Percentiles rank a stretch among this genome's conserved stretches.
phyloP scores from a whole-genome alignment of 768 basidiomycete genomes.

The Cubamyces sp. region DNA sequence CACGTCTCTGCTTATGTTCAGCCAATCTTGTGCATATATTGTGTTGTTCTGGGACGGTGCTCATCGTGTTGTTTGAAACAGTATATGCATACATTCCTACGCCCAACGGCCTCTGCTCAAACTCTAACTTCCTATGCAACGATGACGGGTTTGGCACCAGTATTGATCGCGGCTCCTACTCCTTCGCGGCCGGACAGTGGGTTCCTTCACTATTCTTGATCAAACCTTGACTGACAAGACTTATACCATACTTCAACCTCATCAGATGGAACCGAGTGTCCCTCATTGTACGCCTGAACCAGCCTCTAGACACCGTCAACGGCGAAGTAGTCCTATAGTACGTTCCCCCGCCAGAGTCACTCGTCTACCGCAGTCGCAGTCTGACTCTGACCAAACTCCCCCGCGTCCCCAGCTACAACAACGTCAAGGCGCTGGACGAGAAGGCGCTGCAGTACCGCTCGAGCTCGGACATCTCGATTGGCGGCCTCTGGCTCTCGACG shows the following conservation, averaged over 20 bases:
- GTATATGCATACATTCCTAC: slow-evolving; percentile 83
- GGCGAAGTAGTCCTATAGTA: slow-evolving; percentile 74
- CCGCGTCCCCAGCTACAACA: slow-evolving; percentile 59
- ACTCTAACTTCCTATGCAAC: slow-evolving; percentile 64
- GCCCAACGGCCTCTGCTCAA: slow-evolving; percentile 60
- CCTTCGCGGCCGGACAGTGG: slow-evolving; percentile 64
- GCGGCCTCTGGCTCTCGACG: slow-evolving; percentile 82
- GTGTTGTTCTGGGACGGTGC: not conserved
- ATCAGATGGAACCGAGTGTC: slow-evolving; percentile 64
- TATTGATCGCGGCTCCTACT: slow-evolving; percentile 67
- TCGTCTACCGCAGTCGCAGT: not conserved
- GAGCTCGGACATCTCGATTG: slow-evolving; percentile 52
- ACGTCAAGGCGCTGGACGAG: slow-evolving; percentile 62
- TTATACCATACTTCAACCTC: slow-evolving; percentile 35
- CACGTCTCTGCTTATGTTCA: not conserved
- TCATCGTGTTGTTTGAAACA: slow-evolving; percentile 32
- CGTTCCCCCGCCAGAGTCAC: slow-evolving; percentile 31
- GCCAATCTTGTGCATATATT: too few relatives aligned
- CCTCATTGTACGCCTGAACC: slow-evolving; percentile 79
- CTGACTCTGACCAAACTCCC: not conserved
- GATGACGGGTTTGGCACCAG: slow-evolving; percentile 75
- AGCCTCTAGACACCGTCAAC: slow-evolving; percentile 68
- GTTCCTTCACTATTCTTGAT: slow-evolving; percentile 33
- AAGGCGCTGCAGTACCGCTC: slow-evolving; percentile 67
- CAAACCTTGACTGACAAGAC: not conserved